Evolutionary conservation across 75 land plant genomes (phyloP).

Genomic region (Sequoia sempervirens): DNA sequence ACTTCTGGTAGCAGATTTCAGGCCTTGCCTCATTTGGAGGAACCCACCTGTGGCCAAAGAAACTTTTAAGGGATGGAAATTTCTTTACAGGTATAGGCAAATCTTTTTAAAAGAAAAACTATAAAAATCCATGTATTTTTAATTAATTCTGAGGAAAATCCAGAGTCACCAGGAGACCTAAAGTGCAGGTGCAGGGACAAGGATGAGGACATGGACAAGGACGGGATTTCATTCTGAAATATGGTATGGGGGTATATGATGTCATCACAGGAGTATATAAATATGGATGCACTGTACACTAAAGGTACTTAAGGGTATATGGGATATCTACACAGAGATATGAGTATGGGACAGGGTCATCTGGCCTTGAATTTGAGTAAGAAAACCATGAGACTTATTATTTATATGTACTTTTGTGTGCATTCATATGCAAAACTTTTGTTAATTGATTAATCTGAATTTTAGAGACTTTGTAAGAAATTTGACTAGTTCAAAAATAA

Average conservation of each 20-base stretch:
- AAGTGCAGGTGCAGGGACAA: not conserved
- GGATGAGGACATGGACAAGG: not conserved
- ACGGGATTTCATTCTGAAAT: not conserved
- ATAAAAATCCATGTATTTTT: not conserved
- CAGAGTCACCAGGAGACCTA: not conserved
- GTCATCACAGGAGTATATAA: too few species aligned
- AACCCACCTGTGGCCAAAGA: slow-evolving; percentile 75
- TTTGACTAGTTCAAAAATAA: too few species aligned
- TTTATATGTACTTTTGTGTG: too few species aligned
- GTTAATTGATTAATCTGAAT: too few species aligned
- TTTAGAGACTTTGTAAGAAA: too few species aligned
- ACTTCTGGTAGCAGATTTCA: slow-evolving; percentile 47
- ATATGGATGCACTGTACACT: too few species aligned
- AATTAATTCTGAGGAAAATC: not conserved
- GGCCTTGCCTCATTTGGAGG: slow-evolving; percentile 74
- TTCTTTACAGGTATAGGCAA: too few species aligned
- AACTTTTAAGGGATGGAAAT: not conserved
- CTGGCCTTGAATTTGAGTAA: too few species aligned
- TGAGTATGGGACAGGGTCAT: too few species aligned
- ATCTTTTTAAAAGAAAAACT: not conserved
- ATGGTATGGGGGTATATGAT: not conserved
- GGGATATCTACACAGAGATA: too few species aligned
- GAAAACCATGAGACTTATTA: too few species aligned
- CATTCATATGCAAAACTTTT: too few species aligned
- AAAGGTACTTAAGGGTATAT: not conserved